Base-by-base conservation (phyloP, 805 yeast species). In the Candida dajiaensis region DNA sequence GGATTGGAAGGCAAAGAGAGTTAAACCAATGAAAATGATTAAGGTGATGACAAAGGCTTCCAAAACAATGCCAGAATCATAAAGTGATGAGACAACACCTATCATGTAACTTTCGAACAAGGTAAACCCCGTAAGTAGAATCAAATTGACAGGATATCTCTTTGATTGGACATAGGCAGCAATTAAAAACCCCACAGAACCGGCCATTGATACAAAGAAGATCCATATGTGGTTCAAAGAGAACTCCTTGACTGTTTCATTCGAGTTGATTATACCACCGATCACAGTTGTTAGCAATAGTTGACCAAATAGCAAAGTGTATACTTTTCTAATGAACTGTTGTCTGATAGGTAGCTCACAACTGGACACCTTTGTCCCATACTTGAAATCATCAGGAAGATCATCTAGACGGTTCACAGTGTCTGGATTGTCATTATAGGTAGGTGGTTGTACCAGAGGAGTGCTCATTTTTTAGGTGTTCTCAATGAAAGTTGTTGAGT, bases 311-410 rank as follows among this genome's bases (percentile, higher is more conserved):
- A 89, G 71, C 41, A 89, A 72, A 6, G 88, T 70, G 65, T 88
- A 89, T 9, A 89, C 97, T 59, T 85, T 85, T 49, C 89, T 75
- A 54, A 86, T 69, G 56, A 89, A 89, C 62, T 81, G 74, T 53
- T 83, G 85, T 55, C 96, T 78, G 36, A 89, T 72, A 15, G 84
- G 79, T 43, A 86, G 68, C 48, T 84, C 86, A 65, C 96, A 87
- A 28, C 85, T 81, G 4, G 89, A 78, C 21, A 89, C 95, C 44
- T 77, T 75, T 7, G 85, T 84, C 31, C 85, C 78, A 64, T 83
- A 87, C 63, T 88, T 89, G 77, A 88, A 89, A 65, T 87, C 95
- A 55, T 88, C 85, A 4, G 84, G 83, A 41, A 76, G 58, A 51
- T 56, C 49, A 18, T 51, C 50, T 15, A 23, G 38, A 6, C 23